A percentile compares a stretch with the other conserved stretches of the same genome.
Evolutionary conservation across 2,329 filamentous ascomycete genomes (phyloP).

Genomic region (Phyllosticta capitalensis): DNA sequence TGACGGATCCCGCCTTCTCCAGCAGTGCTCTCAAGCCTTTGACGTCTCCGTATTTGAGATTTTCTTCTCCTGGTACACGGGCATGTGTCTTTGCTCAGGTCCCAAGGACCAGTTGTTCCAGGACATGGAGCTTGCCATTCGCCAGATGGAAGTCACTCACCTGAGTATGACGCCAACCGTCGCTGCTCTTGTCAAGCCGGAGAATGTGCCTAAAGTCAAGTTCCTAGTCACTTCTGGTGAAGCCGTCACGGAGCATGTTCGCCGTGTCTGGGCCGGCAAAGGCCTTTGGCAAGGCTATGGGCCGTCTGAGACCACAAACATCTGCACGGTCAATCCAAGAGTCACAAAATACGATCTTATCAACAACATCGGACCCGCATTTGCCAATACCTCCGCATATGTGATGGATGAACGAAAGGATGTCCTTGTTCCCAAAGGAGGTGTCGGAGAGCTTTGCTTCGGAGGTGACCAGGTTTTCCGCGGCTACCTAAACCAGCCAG

Average conservation of each 20-base stretch:
- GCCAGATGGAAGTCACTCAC: constrained; percentile 59
- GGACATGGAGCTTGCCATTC: constrained; percentile 60
- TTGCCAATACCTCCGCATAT: constrained; percentile 67
- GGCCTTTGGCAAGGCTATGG: constrained; percentile 75
- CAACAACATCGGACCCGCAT: constrained; percentile 65
- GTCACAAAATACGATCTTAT: constrained; percentile 51
- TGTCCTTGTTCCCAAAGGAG: constrained; percentile 54
- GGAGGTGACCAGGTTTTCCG: constrained; percentile 70
- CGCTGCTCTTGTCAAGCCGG: constrained; percentile 61
- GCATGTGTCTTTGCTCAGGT: constrained; percentile 69
- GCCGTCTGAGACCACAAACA: constrained; percentile 79
- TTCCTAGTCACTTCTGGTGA: constrained; percentile 79
- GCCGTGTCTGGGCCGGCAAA: constrained; percentile 55
- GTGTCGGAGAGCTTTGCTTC: constrained; percentile 75
- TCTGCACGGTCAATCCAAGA: constrained; percentile 62
- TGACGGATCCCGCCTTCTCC: constrained; percentile 53
- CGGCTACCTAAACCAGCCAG: constrained; percentile 61
- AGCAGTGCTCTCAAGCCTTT: constrained; percentile 77
- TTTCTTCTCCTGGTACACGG: constrained; percentile 71
- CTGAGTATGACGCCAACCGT: constrained; percentile 81
- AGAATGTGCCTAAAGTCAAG: constrained; percentile 58
- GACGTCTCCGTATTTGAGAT: constrained; percentile 87
- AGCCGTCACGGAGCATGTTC: constrained; percentile 62
- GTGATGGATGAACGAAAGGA: constrained; percentile 40
- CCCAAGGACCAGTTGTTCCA: constrained; percentile 64